Evolutionary conservation across 352 stramenopile species (phyloP).

Genomic region (Globisporangium abappressorium): DNA sequence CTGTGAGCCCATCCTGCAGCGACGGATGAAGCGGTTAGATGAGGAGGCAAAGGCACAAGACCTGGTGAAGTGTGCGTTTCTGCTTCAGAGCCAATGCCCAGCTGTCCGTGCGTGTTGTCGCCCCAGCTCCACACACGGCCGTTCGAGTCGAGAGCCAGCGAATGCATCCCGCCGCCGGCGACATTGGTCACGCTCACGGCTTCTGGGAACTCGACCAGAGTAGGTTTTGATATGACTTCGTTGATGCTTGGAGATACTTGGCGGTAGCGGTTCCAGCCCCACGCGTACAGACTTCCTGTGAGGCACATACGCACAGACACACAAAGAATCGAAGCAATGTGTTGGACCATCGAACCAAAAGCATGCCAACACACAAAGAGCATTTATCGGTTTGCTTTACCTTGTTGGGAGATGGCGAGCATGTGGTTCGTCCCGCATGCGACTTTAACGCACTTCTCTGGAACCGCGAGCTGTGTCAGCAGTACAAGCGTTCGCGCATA

Average conservation of each 20-base stretch:
- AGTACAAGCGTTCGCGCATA: not conserved
- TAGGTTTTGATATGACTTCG: conserved; percentile 20
- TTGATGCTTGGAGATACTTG: conserved; percentile 27
- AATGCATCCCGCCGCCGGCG: conserved; percentile 60
- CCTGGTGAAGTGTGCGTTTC: conserved; percentile 6
- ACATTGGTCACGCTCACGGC: conserved; percentile 20
- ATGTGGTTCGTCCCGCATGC: conserved; percentile 61
- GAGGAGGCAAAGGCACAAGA: conserved; percentile 15
- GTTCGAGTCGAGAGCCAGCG: conserved; percentile 40
- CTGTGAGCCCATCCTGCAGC: conserved; percentile 58
- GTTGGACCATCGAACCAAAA: not conserved
- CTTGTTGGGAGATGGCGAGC: conserved; percentile 30
- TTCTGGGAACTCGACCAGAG: conserved; percentile 24
- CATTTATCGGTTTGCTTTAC: conserved; percentile 2
- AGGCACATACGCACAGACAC: not conserved
- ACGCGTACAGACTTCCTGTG: conserved; percentile 41
- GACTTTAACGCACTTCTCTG: conserved; percentile 34
- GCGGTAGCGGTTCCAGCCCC: conserved; percentile 49
- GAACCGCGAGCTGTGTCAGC: conserved; percentile 19
- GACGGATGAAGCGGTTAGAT: conserved; percentile 10
- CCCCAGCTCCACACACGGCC: conserved; percentile 63
- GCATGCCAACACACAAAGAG: not conserved
- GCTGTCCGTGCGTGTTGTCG: conserved; percentile 55
- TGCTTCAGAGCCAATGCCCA: conserved; percentile 28
- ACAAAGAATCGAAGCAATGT: not conserved